Evolutionary conservation across 495 filamentous ascomycete genomes (phyloP), one percentile per base, ranked within the genome.

Genomic region (Tetracladium setigerum): DNA sequence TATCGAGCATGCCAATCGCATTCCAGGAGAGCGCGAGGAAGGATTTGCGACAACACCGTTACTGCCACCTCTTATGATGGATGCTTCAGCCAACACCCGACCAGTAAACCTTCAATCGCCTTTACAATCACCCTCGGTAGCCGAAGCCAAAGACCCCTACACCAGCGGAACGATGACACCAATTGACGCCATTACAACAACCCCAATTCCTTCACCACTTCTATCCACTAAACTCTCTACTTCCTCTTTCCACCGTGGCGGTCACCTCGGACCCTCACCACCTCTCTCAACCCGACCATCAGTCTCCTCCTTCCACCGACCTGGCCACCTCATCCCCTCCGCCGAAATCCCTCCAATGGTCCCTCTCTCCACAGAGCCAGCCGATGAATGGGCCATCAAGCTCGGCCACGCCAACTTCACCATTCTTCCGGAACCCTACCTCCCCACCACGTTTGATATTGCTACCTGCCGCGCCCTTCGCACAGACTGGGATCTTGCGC

Each of bases 341-440:
- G 36, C 50, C 42, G 48, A 60, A 35, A 52, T 57, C 43, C 57
- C 57, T 18, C 71, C 77, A 2, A 76, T 84, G 50, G 62, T 75
- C 14, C 22, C 22, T 27, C 22, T 27, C 22, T 67, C 86, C 0
- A 72, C 77, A 5, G 78, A 85, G 41, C 74, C 77, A 9, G 71
- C 78, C 17, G 89, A 96, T 61, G 73, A 79, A 47, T 95, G 89
- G 89, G 80, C 87, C 5, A 75, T 79, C 55, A 81, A 79, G 47
- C 78, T 96, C 3, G 89, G 89, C 12, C 89, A 96, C 59, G 88
- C 89, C 37, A 95, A 96, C 60, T 96, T 90, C 66, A 89, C 77
- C 56, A 92, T 96, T 51, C 68, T 81, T 13, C 89, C 89, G 1
- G 81, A 80, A 57, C 89, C 89, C 0, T 95, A 96, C 55, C 54